Percentiles rank a stretch among this genome's conserved stretches.
These are phyloP conservation scores for Debaryomyces coudertii DNA, from an alignment of 1,139 yeast genomes.

Conservation along the genomic window DNA sequence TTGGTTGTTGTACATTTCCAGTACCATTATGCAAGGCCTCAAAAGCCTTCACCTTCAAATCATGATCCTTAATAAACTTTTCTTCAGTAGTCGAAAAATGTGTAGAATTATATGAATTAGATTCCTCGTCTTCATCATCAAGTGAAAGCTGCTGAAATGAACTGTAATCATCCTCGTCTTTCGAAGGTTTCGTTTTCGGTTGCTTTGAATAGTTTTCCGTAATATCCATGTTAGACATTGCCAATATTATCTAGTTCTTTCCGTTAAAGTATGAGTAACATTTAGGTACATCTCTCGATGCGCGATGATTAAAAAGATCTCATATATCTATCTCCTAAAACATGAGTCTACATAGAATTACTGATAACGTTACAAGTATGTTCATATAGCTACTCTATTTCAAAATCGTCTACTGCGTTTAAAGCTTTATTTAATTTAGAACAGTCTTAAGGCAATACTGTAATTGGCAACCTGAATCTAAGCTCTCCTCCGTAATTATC, in stretches of 20 bases:
- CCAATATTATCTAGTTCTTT: neutral
- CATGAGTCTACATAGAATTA: neutral
- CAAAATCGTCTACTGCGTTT: too few species aligned
- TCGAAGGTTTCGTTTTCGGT: slow-evolving; percentile 7
- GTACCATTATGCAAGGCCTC: slow-evolving; percentile 47
- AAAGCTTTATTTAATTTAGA: neutral
- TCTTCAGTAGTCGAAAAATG: slow-evolving; percentile 74
- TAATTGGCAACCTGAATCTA: slow-evolving; percentile 37
- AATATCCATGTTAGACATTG: neutral
- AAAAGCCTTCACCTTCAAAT: slow-evolving; percentile 68
- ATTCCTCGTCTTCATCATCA: slow-evolving; percentile 34
- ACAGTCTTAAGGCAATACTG: slow-evolving; percentile 22
- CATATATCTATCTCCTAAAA: too few species aligned
- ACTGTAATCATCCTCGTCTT: neutral
- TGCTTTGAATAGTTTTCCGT: neutral
- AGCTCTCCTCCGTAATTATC: slow-evolving; percentile 39
- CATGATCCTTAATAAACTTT: slow-evolving; percentile 64
- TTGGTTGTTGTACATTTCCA: slow-evolving; percentile 22
- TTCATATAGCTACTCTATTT: neutral
- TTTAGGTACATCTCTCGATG: neutral
- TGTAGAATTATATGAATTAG: slow-evolving; percentile 45
- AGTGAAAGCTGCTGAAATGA: neutral
- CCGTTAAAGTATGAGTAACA: neutral
- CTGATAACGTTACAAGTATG: neutral
- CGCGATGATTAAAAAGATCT: neutral